Evolutionary conservation across 139 green algal genomes (phyloP), one percentile per base, ranked within the genome.

Genomic region (Chlorella sp.): DNA sequence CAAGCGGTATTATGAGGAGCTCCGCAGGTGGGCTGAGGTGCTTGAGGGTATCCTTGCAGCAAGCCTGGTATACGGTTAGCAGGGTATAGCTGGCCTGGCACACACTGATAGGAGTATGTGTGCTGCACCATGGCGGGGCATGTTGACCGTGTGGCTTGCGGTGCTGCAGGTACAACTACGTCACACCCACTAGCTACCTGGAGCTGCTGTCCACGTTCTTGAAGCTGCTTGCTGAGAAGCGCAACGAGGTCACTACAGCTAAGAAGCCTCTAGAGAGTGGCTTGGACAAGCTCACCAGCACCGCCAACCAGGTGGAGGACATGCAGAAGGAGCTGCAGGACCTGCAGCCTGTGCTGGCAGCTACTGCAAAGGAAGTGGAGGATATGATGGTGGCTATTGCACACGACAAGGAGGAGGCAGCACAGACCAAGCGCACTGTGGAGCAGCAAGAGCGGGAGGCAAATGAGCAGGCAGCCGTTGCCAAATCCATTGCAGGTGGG

Each of bases 341-440:
- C 33, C 75, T 93, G 83, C 88, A 93, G 83, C 88, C 88, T 0
- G 76, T 91, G 49, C 78, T 93, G 76, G 82, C 86, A 34, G 55
- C 74, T 42, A 94, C 87, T 29, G 79, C 77, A 26, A 71, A 81
- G 70, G 86, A 93, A 74, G 89, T 92, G 75, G 88, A 92, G 55
- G 82, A 88, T 33, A 92, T 94, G 86, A 92, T 94, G 86, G 80
- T 89, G 50, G 79, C 86, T 33, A 93, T 93, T 76, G 84, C 73
- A 0, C 74, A 79, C 50, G 88, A 93, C 83, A 92, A 89, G 80
- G 67, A 65, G 49, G 85, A 91, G 74, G 88, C 64, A 50, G 85
- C 89, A 67, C 71, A 84, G 75, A 93, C 88, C 27, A 88, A 89
- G 74, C 67, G 73, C 70, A 22, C 62, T 27, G 88, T 91, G 55